These are phyloP conservation scores for Cryphonectria japonica DNA, from an alignment of 2,329 filamentous ascomycete species.

Conservation along the genomic window DNA sequence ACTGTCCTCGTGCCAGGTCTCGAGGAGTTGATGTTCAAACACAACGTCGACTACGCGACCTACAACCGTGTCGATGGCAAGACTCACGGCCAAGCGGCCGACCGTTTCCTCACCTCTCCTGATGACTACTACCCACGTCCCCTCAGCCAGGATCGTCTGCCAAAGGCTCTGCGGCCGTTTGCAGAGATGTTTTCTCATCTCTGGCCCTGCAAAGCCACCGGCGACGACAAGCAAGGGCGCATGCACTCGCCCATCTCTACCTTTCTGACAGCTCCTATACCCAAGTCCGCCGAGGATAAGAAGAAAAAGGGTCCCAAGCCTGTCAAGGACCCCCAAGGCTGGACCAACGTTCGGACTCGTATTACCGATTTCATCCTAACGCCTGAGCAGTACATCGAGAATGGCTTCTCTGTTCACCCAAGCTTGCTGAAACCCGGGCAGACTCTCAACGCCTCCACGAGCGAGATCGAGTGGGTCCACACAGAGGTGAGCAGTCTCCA, in stretches of 20 bases:
- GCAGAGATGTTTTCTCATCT: constrained; percentile 83
- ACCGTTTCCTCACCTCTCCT: constrained; percentile 49
- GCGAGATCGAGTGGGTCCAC: constrained; percentile 80
- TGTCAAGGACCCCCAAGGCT: constrained; percentile 65
- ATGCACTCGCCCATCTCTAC: constrained; percentile 87
- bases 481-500: constrained; percentile 69
- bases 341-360: constrained; percentile 76
- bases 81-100: constrained; percentile 36
- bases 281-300: constrained; percentile 71
- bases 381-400: constrained; percentile 75
- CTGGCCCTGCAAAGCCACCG: constrained; percentile 87
- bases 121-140: constrained; percentile 64
- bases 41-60: constrained; percentile 52
- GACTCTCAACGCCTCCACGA: constrained; percentile 54
- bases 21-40: constrained; percentile 86
- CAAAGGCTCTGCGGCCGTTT: constrained; percentile 65
- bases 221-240: constrained; percentile 78
- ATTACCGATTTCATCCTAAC: constrained; percentile 79
- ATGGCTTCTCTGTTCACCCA: constrained; percentile 85
- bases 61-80: constrained; percentile 45
- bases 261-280: constrained; percentile 76
- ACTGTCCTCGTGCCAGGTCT: constrained; percentile 90
- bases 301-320: constrained; percentile 59
- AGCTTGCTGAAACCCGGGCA: constrained; percentile 67
- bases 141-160: constrained; percentile 55